These are phyloP conservation scores for Ascochyta koolunga DNA, from an alignment of 2,329 filamentous ascomycete genomes.

Conservation along the genomic window DNA sequence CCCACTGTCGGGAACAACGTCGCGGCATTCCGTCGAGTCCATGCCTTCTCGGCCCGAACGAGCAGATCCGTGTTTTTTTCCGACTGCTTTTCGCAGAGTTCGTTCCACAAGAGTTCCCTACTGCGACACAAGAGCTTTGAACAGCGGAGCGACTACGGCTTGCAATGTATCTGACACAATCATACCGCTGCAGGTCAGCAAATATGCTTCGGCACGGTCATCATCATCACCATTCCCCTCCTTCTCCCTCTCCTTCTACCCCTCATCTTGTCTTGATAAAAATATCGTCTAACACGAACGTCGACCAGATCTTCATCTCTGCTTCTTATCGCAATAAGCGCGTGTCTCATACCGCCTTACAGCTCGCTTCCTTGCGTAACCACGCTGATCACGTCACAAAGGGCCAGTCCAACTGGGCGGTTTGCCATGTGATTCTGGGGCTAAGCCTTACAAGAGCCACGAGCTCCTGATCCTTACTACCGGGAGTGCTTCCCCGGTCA, in stretches of 20 bases:
- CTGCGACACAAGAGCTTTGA: slow-evolving; percentile 7
- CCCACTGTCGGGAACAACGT: slow-evolving; percentile 10
- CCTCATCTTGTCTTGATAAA: neutral
- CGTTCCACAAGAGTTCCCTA: slow-evolving; percentile 9
- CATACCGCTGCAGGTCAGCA: slow-evolving; percentile 11
- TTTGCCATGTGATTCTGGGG: slow-evolving; percentile 13
- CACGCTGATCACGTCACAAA: slow-evolving; percentile 7
- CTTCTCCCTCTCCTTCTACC: too few species aligned
- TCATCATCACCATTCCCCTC: too few species aligned
- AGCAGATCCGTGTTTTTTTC: slow-evolving; percentile 1
- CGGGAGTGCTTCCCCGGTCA: slow-evolving; percentile 25
- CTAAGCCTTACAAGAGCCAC: slow-evolving; percentile 12
- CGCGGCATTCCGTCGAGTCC: slow-evolving; percentile 9
- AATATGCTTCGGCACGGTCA: neutral
- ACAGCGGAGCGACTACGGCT: slow-evolving; percentile 5
- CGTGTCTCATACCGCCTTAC: slow-evolving; percentile 9
- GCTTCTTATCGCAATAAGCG: slow-evolving; percentile 2
- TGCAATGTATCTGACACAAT: slow-evolving; percentile 12
- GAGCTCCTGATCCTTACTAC: slow-evolving; percentile 5
- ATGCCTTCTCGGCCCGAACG: slow-evolving; percentile 12
- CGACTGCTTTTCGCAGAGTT: slow-evolving; percentile 10
- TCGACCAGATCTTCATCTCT: neutral
- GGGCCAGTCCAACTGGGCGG: slow-evolving; percentile 2
- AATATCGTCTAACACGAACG: neutral
- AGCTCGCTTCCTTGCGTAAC: slow-evolving; percentile 2